Conservation (phyloP, 257 asterid genomes). For the Nicotiana tabacum region DNA sequence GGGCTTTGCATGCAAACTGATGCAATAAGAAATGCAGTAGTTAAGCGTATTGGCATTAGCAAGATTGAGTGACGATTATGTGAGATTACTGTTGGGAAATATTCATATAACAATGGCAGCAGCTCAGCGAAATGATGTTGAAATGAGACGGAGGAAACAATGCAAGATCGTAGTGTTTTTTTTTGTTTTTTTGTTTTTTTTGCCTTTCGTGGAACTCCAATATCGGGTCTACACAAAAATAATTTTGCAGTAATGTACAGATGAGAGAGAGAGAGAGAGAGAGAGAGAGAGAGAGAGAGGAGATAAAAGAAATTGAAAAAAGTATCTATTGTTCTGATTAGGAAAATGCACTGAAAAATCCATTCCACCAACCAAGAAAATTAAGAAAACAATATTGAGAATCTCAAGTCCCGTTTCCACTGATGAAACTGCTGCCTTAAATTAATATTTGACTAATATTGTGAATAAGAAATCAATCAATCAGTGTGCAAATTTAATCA, state of each 20-base stretch:
- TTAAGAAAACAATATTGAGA: not conserved
- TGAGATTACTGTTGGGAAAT: not conserved
- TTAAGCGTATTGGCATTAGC: slow-evolving; percentile 67
- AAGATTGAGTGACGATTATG: slow-evolving; percentile 40
- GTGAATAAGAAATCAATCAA: not conserved
- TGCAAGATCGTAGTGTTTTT: not conserved
- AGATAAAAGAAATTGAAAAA: not conserved
- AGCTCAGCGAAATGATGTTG: not conserved
- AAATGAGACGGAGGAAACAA: not conserved
- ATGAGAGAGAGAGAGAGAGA: slow-evolving; percentile 6
- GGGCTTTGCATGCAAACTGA: slow-evolving; percentile 41
- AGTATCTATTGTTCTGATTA: not conserved
- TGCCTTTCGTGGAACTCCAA: slow-evolving; percentile 10
- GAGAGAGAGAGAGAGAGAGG: not conserved
- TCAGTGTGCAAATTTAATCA: not conserved
- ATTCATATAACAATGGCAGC: not conserved
- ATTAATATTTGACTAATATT: not conserved
- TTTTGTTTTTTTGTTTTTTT: not conserved
- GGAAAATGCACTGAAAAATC: not conserved
- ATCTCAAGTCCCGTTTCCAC: not conserved
- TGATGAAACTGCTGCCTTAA: not conserved
- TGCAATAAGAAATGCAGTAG: slow-evolving; percentile 60
- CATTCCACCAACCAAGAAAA: not conserved
- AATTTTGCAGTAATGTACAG: slow-evolving; percentile 48
- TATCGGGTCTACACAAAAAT: slow-evolving; percentile 28